Evolutionary conservation across 345 rosid genomes (phyloP).

Genomic region (Garcia nutans): DNA sequence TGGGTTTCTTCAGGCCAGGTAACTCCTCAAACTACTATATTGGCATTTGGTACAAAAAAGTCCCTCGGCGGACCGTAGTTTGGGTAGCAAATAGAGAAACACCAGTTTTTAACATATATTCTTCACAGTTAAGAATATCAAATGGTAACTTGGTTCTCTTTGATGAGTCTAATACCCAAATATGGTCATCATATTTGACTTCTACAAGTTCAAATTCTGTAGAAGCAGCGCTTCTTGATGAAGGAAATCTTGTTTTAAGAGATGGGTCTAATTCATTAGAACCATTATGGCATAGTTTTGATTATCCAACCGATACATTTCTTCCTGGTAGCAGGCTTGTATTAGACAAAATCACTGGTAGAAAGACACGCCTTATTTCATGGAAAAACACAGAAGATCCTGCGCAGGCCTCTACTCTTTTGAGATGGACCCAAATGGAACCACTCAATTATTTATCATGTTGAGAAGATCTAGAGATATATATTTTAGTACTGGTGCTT

Average conservation of each 20-base stretch:
- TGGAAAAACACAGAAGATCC: constrained; percentile 32
- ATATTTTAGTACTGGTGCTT: constrained; percentile 24
- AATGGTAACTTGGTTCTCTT: constrained; percentile 27
- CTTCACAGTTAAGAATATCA: constrained; percentile 16
- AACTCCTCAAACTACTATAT: constrained; percentile 21
- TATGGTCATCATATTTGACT: constrained; percentile 27
- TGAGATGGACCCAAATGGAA: constrained; percentile 14
- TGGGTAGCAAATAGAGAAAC: constrained; percentile 35
- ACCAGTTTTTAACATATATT: constrained; percentile 15
- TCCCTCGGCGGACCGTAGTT: constrained; percentile 13
- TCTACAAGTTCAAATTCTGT: constrained; percentile 7
- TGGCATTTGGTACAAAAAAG: constrained; percentile 31
- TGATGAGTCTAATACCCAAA: constrained; percentile 4
- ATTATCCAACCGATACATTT: constrained; percentile 26
- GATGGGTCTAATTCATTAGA: constrained; percentile 4
- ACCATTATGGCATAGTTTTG: constrained; percentile 33
- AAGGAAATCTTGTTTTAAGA: constrained; percentile 28
- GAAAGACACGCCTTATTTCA: constrained; percentile 7
- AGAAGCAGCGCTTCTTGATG: constrained; percentile 25
- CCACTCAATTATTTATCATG: not conserved
- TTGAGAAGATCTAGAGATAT: constrained; percentile 6
- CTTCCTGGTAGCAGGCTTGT: constrained; percentile 29
- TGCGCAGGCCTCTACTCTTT: constrained; percentile 27
- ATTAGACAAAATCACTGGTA: constrained; percentile 10
- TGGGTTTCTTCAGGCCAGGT: constrained; percentile 37